These are phyloP conservation scores for Coniella vitis DNA, from an alignment of 2,329 filamentous ascomycete species.

Conservation along the genomic window DNA sequence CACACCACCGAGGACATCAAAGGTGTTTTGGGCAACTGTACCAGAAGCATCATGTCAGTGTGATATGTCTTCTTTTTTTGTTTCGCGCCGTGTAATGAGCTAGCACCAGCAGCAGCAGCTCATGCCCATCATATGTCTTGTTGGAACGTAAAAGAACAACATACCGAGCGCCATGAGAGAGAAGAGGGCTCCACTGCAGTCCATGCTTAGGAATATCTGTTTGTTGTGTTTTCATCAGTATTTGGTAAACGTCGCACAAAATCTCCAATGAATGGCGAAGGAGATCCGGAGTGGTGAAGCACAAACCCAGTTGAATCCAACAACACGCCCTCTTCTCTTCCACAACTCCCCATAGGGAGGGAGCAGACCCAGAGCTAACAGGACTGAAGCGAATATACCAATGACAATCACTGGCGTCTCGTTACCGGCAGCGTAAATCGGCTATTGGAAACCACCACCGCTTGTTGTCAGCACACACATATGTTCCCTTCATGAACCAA, in stretches of 20 bases:
- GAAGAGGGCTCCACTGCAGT: constrained; percentile 56
- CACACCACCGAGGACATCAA: constrained; percentile 54
- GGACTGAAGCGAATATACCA: constrained; percentile 50
- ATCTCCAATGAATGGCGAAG: not conserved
- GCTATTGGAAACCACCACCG: constrained; percentile 27
- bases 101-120: not conserved
- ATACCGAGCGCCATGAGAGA: constrained; percentile 54
- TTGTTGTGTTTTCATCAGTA: no score
- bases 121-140: no score
- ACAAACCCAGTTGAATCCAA: constrained; percentile 47
- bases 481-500: not conserved
- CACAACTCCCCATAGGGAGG: constrained; percentile 56
- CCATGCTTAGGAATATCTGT: constrained; percentile 49
- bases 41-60: not conserved
- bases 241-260: no score
- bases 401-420: constrained; percentile 48
- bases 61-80: no score
- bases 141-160: constrained; percentile 12
- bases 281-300: not conserved
- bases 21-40: constrained; percentile 50
- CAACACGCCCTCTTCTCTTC: constrained; percentile 53
- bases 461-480: not conserved
- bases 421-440: constrained; percentile 46
- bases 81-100: constrained; percentile 17
- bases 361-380: constrained; percentile 50